Conservation (phyloP, 2,329 filamentous ascomycete species). For the Phyllosticta capitalensis region DNA sequence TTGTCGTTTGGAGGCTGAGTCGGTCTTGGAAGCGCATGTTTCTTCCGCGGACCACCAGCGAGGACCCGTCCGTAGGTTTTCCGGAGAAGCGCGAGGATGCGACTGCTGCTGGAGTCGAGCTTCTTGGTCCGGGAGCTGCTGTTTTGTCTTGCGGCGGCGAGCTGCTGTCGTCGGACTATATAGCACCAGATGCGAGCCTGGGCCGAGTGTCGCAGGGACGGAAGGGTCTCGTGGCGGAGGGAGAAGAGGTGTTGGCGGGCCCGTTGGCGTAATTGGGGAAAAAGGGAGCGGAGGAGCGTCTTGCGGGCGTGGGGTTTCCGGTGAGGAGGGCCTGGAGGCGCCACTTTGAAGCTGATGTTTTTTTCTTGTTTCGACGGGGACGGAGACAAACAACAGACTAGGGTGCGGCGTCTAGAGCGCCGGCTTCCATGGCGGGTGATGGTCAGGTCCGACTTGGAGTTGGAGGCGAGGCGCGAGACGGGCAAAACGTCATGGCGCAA, state of each 20-base stretch:
- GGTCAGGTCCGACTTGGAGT: not conserved
- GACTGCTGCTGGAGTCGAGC: slow-evolving; percentile 17
- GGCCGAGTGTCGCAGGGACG: slow-evolving; percentile 57
- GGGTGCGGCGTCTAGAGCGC: not conserved
- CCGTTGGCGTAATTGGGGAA: slow-evolving; percentile 55
- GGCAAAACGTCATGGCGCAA: not conserved
- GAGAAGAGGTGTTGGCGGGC: slow-evolving; percentile 57
- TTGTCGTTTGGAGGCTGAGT: not conserved
- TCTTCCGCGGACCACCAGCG: slow-evolving; percentile 1
- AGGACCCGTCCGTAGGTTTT: slow-evolving; percentile 15
- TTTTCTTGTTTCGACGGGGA: not conserved
- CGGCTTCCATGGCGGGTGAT: not conserved
- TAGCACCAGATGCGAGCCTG: slow-evolving; percentile 71
- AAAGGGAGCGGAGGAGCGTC: slow-evolving; percentile 53
- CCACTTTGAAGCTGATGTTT: not conserved
- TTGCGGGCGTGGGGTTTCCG: slow-evolving; percentile 19
- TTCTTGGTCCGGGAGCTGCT: slow-evolving; percentile 14
- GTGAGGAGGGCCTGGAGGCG: not conserved
- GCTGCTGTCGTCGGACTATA: slow-evolving; percentile 52
- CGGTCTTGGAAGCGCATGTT: slow-evolving; percentile 4
- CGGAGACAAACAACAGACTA: not conserved
- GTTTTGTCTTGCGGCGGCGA: slow-evolving; percentile 17
- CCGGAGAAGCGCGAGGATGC: slow-evolving; percentile 21
- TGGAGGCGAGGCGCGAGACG: not conserved
- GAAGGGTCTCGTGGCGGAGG: slow-evolving; percentile 67